Evolutionary conservation across 1,139 yeast species (phyloP), one percentile per base, ranked within the genome.

Genomic region (Sugiyamaella novakii): DNA sequence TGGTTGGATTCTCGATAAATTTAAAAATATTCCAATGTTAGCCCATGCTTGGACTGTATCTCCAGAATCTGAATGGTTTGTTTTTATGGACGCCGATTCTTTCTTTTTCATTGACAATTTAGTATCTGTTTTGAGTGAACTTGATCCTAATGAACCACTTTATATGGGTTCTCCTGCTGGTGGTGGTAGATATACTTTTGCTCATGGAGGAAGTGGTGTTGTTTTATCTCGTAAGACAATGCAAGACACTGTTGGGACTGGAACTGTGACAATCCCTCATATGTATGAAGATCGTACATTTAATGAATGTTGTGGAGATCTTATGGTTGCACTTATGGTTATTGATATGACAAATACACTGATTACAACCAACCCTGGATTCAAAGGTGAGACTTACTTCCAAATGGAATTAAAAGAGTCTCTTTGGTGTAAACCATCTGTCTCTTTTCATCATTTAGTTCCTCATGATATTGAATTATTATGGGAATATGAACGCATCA

Each of bases 161-260:
- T 65, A 62, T 51, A 49, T 63, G 46, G 69, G 69, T n/a, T 53
- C 60, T 2, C 48, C 51, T 5, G 59, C 59, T 22, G 54, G 52
- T 3, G 37, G 39, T 2, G 53, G 45, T 8, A 35, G 41, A 7
- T 48, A 47, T 38, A 45, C 48, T 7, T 68, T 67, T 52, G 72
- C 69, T 2, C 69, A 67, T 43, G 72, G 72, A 6, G 72, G 72
- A 2, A 59, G 69, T 7, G 72, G 69, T 2, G 66, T 67, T 1
- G 64, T 67, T 5, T 47, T 68, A 5, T 66, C 71, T 5, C 56
- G 60, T 1, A 65, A 54, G 7, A 64, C 69, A 2, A 54, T 67
- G 62, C 57, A 59, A 35, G 50, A 50, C 27, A 59, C 54, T 6
- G 43, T 41, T 1, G 50, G 54, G 3, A 43, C 24, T 4, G 36